phyloP scores from a whole-genome alignment of 192 early-diverging fungal species.

The Linnemannia zychae region DNA sequence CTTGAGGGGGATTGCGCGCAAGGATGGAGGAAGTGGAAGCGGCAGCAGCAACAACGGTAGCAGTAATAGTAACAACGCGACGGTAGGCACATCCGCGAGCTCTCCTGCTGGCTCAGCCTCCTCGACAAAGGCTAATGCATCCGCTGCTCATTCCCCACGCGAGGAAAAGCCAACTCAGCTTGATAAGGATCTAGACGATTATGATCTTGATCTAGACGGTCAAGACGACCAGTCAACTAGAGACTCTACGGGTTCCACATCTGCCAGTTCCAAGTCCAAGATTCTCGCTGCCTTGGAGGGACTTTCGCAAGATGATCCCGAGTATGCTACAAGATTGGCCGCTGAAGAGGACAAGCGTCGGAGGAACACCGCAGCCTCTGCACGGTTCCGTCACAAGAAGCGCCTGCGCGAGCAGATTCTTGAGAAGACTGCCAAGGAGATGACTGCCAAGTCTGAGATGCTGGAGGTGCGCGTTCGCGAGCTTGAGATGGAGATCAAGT shows the following conservation, averaged over 20 bases:
- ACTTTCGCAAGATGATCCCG: slow-evolving; percentile 29
- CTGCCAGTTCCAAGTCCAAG: neutral
- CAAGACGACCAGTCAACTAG: neutral
- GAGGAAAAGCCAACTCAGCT: slow-evolving; percentile 6
- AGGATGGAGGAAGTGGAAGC: slow-evolving; percentile 13
- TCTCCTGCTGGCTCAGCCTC: neutral
- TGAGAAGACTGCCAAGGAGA: slow-evolving; percentile 84
- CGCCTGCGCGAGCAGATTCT: slow-evolving; percentile 91
- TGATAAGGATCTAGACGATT: slow-evolving; percentile 23
- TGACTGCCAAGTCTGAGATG: slow-evolving; percentile 79
- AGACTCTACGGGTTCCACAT: neutral
- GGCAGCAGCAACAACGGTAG: neutral
- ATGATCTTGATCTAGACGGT: slow-evolving; percentile 16
- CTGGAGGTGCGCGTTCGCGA: slow-evolving; percentile 87
- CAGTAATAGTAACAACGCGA: neutral
- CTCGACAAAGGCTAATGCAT: neutral
- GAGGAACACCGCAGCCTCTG: slow-evolving; percentile 96
- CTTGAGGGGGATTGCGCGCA: slow-evolving; percentile 16
- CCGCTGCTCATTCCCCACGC: neutral
- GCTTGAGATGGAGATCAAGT: slow-evolving; percentile 93
- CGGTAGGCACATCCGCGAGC: neutral
- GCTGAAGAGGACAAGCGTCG: slow-evolving; percentile 90
- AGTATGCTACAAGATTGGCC: slow-evolving; percentile 35
- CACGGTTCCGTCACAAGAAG: slow-evolving; percentile 95
- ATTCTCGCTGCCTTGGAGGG: neutral